These are phyloP conservation scores for Shiraia sp. DNA, from an alignment of 2,329 filamentous ascomycete species.

Conservation along the genomic window DNA sequence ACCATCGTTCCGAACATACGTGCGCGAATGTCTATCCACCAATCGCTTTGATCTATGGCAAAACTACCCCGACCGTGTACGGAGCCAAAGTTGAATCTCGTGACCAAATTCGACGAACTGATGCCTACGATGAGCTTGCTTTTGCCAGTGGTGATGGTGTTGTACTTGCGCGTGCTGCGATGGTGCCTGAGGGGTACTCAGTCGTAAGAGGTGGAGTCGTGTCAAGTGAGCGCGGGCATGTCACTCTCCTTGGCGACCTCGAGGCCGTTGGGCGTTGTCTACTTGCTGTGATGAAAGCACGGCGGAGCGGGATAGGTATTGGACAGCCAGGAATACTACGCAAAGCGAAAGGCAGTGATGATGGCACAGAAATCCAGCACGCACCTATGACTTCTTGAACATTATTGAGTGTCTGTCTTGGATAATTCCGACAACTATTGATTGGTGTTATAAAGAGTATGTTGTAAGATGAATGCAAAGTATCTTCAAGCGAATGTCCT, in stretches of 20 bases:
- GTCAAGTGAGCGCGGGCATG: slow-evolving; percentile 81
- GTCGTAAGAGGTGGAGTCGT: slow-evolving; percentile 74
- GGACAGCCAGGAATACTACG: slow-evolving; percentile 55
- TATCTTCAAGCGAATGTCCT: too few species aligned
- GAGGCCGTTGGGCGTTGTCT: slow-evolving; percentile 78
- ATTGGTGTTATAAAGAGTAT: too few species aligned
- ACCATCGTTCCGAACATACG: slow-evolving; percentile 63
- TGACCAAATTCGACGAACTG: slow-evolving; percentile 74
- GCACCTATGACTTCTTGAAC: too few species aligned
- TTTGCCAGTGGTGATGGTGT: slow-evolving; percentile 91
- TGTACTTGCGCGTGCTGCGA: slow-evolving; percentile 80
- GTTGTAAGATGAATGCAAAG: too few species aligned
- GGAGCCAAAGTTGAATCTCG: slow-evolving; percentile 73
- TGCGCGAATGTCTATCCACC: slow-evolving; percentile 78
- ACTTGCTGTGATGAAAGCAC: slow-evolving; percentile 66
- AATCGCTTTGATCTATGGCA: slow-evolving; percentile 81
- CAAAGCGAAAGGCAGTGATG: neutral
- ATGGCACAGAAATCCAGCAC: neutral
- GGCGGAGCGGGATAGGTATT: slow-evolving; percentile 75
- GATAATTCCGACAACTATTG: too few species aligned
- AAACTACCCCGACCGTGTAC: slow-evolving; percentile 82
- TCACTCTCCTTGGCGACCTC: slow-evolving; percentile 83
- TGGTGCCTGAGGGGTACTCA: slow-evolving; percentile 80
- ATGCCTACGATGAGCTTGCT: slow-evolving; percentile 83
- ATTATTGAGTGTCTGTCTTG: too few species aligned